Percentiles rank a stretch among this genome's conserved stretches.
Conservation (phyloP, 257 asterid genomes). For the Jaltomata sinuosa region DNA sequence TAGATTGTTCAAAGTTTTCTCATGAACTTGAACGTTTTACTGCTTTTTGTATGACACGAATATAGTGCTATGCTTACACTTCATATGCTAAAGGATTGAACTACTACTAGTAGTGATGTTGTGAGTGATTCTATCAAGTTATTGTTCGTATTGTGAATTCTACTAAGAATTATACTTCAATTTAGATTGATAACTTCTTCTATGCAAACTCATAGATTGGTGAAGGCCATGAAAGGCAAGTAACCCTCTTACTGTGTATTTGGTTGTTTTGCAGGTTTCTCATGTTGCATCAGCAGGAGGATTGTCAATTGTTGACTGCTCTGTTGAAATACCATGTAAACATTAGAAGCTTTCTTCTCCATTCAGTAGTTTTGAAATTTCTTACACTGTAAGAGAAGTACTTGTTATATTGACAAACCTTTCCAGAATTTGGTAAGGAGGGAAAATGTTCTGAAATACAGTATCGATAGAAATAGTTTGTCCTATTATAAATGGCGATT, state of each 20-base stretch:
- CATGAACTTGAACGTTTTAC: not conserved
- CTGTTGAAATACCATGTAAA: conserved; percentile 55
- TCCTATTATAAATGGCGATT: not conserved
- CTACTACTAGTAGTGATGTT: not conserved
- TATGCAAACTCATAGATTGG: not conserved
- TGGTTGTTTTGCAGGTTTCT: conserved; percentile 50
- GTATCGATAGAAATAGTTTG: not conserved
- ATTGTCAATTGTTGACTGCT: conserved; percentile 59
- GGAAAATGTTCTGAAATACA: not conserved
- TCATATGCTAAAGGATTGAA: not conserved
- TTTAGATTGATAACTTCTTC: not conserved
- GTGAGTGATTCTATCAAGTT: not conserved
- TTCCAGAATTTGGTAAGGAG: not conserved
- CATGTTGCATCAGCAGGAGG: conserved; percentile 60
- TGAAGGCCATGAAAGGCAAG: not conserved
- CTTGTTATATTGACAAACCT: not conserved
- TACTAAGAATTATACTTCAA: not conserved
- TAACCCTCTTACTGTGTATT: not conserved
- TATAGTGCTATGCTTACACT: not conserved
- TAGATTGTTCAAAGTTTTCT: not conserved
- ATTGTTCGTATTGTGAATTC: not conserved
- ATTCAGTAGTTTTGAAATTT: not conserved
- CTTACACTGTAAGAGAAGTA: not conserved
- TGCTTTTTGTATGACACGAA: not conserved
- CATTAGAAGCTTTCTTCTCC: not conserved